Evolutionary conservation across 2,329 filamentous ascomycete species (phyloP), one percentile per base, ranked within the genome.

Genomic region (Thermothelomyces thermophilus): DNA sequence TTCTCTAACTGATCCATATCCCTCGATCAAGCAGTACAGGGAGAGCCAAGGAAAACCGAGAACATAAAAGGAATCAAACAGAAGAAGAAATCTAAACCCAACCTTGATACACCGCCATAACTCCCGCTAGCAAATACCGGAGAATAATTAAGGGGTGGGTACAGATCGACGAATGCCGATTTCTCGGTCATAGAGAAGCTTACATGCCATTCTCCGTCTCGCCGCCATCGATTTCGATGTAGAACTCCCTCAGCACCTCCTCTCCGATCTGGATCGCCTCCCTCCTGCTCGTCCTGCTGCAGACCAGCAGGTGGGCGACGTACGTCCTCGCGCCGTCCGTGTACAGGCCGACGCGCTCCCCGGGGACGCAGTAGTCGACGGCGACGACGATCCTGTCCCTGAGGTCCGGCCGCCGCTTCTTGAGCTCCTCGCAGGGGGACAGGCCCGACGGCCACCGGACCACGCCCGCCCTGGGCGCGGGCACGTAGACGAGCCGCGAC

Each of bases 281-380:
- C 33, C 8, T 30, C 30, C 58, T 42, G 42, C 58, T 59, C 30
- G 44, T 42, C 3, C 50, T 36, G 31, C 56, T 59, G 17, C 37
- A 37, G 1, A 61, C 56, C n/a, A 61, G 35, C 34, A 61, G 7
- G 24, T 61, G 56, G 13, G 56, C 58, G 1, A 56, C 53, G 44
- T 60, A 58, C 3, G 57, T 60, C 17, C 55, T 45, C 7, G 56
- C 58, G 0, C 58, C 58, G 19, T 61, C 57, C 7, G 54, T 58
- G 36, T 49, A 56, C 41, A 53, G 2, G 10, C 13, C 24, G 2
- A 60, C 34, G 44, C 41, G 45, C 7, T 60, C 55, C 3, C 58
- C 58, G 2, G 55, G 52, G 2, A 28, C 24, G 8, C 41, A 53
- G 10, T 60, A 60, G 41, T 60, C 58, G 6, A 58, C 54, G 0